phyloP scores from a whole-genome alignment of 345 rosid genomes.

The Excoecaria agallocha region DNA sequence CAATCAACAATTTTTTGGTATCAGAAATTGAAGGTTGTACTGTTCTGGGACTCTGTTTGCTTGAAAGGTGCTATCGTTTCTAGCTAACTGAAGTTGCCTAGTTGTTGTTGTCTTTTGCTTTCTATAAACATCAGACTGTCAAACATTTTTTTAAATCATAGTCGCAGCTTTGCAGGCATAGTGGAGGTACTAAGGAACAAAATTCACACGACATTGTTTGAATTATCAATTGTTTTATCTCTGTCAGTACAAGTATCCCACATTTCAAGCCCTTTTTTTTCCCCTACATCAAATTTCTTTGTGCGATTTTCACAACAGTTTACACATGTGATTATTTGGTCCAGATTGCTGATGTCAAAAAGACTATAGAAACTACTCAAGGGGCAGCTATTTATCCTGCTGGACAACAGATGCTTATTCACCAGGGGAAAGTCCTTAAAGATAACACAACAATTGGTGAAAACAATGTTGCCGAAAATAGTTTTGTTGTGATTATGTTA shows the following conservation, averaged over 20 bases:
- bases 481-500: conserved; percentile 79
- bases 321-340: neutral
- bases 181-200: neutral
- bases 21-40: neutral
- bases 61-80: neutral
- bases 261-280: neutral
- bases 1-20: neutral
- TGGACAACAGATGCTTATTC: conserved; percentile 69
- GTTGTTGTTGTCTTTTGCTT: neutral
- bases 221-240: neutral
- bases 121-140: neutral
- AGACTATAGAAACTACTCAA: conserved; percentile 61
- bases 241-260: neutral
- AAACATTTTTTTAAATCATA: neutral
- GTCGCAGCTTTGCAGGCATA: neutral
- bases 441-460: conserved; percentile 73
- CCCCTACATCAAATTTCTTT: neutral
- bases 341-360: conserved; percentile 77
- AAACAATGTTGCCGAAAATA: conserved; percentile 67
- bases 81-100: neutral
- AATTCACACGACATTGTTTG: neutral
- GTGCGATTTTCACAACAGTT: neutral
- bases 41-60: too few species aligned
- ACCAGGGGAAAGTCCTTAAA: conserved; percentile 81
- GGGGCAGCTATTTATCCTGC: conserved; percentile 72